These are phyloP conservation scores for Blyttiomyces sp. DNA, from an alignment of 371 early-diverging fungal species.

Conservation along the genomic window DNA sequence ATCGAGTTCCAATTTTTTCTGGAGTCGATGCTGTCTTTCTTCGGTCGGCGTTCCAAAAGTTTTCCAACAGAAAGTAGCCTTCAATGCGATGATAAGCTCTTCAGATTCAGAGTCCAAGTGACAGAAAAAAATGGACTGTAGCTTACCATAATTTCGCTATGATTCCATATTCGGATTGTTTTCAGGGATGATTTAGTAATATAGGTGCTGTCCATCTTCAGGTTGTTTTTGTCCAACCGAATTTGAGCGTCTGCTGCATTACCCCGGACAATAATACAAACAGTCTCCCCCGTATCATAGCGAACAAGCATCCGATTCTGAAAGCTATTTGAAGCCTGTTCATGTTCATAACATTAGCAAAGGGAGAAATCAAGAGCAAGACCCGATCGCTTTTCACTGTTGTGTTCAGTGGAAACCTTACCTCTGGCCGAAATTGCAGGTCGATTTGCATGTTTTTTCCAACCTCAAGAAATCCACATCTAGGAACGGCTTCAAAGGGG, in stretches of 20 bases:
- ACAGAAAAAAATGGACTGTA: background rate
- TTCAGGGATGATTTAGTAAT: conserved; percentile 41
- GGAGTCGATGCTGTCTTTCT: conserved; percentile 29
- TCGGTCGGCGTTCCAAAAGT: conserved; percentile 37
- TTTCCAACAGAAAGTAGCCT: conserved; percentile 50
- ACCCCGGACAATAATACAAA: conserved; percentile 27
- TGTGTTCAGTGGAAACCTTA: background rate
- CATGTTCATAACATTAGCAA: background rate
- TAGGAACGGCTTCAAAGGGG: conserved; percentile 39
- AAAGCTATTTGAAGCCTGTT: conserved; percentile 38
- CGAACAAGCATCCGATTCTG: conserved; percentile 23
- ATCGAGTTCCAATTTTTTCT: conserved; percentile 17
- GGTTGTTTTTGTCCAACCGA: conserved; percentile 38
- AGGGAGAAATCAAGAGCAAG: background rate
- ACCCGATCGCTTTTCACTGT: background rate
- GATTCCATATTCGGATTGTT: conserved; percentile 36
- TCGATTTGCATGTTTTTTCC: conserved; percentile 44
- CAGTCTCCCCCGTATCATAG: conserved; percentile 46
- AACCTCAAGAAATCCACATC: conserved; percentile 29
- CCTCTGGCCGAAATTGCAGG: conserved; percentile 30
- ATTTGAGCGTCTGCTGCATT: conserved; percentile 46
- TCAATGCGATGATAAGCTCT: background rate
- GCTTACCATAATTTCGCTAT: conserved; percentile 44
- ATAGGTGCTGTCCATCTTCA: conserved; percentile 46
- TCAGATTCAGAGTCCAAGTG: conserved; percentile 1